Conservation (phyloP, 2,329 filamentous ascomycete species). For the Colletotrichum tabaci region DNA sequence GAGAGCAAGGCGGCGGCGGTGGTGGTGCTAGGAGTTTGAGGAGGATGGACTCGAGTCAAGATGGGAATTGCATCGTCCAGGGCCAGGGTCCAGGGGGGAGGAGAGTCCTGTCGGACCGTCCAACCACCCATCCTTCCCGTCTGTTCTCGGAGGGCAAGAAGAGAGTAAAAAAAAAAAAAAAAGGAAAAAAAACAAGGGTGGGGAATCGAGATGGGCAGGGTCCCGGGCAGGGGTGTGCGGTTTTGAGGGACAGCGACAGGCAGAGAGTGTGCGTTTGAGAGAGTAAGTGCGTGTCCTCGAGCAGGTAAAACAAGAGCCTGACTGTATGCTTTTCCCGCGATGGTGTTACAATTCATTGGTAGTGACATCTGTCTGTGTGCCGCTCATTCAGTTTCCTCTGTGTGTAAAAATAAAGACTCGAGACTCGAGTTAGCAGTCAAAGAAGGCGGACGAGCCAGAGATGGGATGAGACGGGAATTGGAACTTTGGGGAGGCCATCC, state of each 20-base stretch:
- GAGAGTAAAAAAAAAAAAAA: neutral
- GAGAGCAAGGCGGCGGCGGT: constrained; percentile 11
- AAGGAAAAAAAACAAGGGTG: constrained; percentile 33
- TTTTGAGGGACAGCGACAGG: neutral
- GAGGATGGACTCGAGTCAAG: constrained; percentile 35
- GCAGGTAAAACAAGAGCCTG: neutral
- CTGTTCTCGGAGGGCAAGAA: constrained; percentile 16
- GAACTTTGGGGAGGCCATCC: neutral
- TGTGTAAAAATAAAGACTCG: too few relatives aligned
- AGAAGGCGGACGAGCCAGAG: neutral
- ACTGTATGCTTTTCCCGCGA: too few relatives aligned
- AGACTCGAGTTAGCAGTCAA: too few relatives aligned
- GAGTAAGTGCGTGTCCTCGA: neutral
- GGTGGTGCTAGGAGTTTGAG: constrained; percentile 28
- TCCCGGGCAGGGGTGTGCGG: constrained; percentile 24
- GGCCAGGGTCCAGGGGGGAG: constrained; percentile 18
- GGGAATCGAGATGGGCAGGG: constrained; percentile 31
- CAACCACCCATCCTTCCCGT: neutral
- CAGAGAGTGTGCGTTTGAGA: too few relatives aligned
- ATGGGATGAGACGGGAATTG: constrained; percentile 15
- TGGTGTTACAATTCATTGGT: too few relatives aligned
- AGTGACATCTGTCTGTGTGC: too few relatives aligned
- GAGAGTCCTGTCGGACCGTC: too few relatives aligned
- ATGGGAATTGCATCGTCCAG: constrained; percentile 13
- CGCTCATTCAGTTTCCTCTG: too few relatives aligned